Conservation (phyloP, 2,329 filamentous ascomycete species). For the Diaporthe australafricana region DNA sequence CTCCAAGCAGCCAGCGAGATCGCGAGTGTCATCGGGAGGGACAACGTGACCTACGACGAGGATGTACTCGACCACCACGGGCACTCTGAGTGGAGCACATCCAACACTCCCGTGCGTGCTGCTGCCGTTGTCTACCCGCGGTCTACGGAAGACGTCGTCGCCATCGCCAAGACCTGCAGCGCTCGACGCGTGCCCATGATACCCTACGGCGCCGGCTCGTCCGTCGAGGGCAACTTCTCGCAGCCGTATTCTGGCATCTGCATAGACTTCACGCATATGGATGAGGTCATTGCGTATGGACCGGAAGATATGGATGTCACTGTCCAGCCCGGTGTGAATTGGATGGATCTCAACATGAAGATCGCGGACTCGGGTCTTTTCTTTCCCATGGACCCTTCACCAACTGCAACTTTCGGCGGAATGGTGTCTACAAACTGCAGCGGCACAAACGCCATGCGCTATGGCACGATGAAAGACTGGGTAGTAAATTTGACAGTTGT, state of each 20-base stretch:
- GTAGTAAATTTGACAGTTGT: conserved; percentile 79
- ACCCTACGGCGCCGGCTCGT: conserved; percentile 79
- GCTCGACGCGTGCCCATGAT: conserved; percentile 77
- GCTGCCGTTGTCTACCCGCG: conserved; percentile 74
- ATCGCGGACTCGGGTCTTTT: conserved; percentile 74
- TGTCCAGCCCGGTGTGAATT: conserved; percentile 76
- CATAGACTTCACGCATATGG: conserved; percentile 77
- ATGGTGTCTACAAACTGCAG: conserved; percentile 77
- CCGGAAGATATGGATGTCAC: conserved; percentile 78
- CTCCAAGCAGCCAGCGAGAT: conserved; percentile 68
- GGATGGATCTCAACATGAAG: conserved; percentile 74
- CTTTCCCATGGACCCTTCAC: conserved; percentile 77
- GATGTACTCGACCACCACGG: conserved; percentile 74
- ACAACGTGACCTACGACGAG: conserved; percentile 71
- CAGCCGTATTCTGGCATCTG: conserved; percentile 76
- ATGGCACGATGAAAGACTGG: conserved; percentile 83
- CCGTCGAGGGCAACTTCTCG: conserved; percentile 78
- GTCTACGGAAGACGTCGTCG: conserved; percentile 72
- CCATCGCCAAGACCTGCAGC: conserved; percentile 71
- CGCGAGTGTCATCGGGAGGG: conserved; percentile 62
- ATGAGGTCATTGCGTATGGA: conserved; percentile 72
- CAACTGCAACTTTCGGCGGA: conserved; percentile 67
- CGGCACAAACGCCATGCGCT: conserved; percentile 70
- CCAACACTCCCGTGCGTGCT: conserved; percentile 72
- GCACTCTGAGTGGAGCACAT: conserved; percentile 77